Evolutionary conservation across 2,329 filamentous ascomycete species (phyloP).

Genomic region (Nigrospora osmanthi): DNA sequence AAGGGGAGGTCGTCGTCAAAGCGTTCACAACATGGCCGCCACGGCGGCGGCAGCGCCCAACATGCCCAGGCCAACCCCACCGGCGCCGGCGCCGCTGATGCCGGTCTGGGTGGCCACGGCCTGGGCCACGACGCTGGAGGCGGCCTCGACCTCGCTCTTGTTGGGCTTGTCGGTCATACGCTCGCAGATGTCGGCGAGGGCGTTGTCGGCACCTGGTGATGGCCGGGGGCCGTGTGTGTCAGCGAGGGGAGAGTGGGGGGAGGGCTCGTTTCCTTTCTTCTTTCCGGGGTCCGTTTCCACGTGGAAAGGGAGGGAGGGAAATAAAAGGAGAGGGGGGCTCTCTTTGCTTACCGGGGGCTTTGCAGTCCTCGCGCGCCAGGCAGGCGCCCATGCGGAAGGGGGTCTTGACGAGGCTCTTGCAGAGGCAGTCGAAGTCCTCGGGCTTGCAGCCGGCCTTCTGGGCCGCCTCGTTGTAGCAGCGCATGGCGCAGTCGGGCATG

Average conservation of each 20-base stretch:
- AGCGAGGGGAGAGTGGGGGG: too few species aligned
- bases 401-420: neutral
- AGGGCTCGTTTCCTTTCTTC: too few species aligned
- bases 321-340: neutral
- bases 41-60: neutral
- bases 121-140: neutral
- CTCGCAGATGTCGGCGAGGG: neutral
- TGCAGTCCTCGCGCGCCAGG: neutral
- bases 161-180: neutral
- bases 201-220: neutral
- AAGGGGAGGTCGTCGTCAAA: too few species aligned
- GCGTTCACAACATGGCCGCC: neutral
- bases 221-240: too few species aligned
- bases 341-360: neutral
- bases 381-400: neutral
- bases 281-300: too few species aligned
- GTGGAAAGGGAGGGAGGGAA: too few species aligned
- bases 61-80: neutral
- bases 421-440: slow-evolving; percentile 1
- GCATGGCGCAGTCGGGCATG: neutral
- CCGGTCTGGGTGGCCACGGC: neutral
- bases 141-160: neutral
- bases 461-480: neutral
- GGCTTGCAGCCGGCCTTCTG: neutral
- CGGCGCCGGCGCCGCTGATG: neutral